Evolutionary conservation across 169 alveolate genomes (phyloP), one percentile per base, ranked within the genome.

Genomic region (Plasmodium relictum): DNA sequence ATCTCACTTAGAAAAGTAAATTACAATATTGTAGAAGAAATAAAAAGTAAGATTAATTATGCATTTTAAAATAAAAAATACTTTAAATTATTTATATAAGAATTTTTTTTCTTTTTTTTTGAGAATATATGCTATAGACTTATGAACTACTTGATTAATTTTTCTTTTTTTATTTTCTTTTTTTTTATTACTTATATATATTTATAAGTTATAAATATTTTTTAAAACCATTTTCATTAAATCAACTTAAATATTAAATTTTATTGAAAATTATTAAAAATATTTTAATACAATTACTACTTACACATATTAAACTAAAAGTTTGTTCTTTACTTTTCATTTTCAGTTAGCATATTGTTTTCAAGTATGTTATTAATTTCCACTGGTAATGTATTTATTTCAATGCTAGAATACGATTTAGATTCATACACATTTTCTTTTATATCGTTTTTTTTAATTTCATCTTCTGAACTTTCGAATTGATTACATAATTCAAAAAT

Each of bases 401-500:
- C 92, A 37, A 59, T 41, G 31, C 68, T 85, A 41, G 20, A 22
- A 24, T 59, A 18, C 48, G 12, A 44, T 52, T 56, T 54, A 42
- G 63, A 58, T 14, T 31, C 20, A 54, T 45, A 48, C 0, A 61
- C 6, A 14, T 42, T 85, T 59, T 70, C 74, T 22, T 9, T 18
- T 41, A 37, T 18, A 18, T 37, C 71, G 5, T 70, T 56, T 54
- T 56, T 39, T 14, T 58, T 87, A 9, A 6, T 0, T 44, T 85
- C 92, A 44, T 85, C 87, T 14, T 50, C 92, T n/a, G 86, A 70
- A 45, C 86, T 58, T 85, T 85, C 92, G 68, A 85, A 71, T 22
- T 85, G 87, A 56, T 85, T 26, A 52, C 74, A 70, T 85, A 85
- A 69, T 18, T 85, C 74, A 39, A 70, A 56, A 22, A 85, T 85